phyloP scores from a whole-genome alignment of 1,284 basidiomycete genomes.

The Entoloma clypeatum region DNA sequence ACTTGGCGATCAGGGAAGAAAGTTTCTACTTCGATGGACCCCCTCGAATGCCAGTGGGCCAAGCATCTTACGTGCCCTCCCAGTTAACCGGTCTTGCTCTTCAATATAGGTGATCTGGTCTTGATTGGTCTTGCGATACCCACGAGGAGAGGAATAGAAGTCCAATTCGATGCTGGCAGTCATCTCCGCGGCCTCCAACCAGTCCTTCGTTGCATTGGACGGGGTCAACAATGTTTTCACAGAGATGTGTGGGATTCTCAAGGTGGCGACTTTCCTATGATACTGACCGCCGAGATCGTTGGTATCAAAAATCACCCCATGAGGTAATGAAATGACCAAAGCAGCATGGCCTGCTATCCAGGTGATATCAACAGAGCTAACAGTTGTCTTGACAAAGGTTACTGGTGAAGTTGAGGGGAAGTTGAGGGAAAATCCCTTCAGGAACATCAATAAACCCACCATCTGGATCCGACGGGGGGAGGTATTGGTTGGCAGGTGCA shows the following conservation, averaged over 20 bases:
- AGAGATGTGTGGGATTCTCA: constrained; percentile 48
- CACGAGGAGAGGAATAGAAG: constrained; percentile 61
- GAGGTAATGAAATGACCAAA: constrained; percentile 52
- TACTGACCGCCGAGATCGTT: constrained; percentile 71
- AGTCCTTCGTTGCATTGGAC: constrained; percentile 40
- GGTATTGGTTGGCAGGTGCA: constrained; percentile 71
- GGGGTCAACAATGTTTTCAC: constrained; percentile 45
- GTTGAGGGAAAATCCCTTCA: constrained; percentile 19
- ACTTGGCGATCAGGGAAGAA: not conserved
- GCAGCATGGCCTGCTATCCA: constrained; percentile 53
- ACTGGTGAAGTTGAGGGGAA: constrained; percentile 37
- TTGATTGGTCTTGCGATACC: constrained; percentile 50
- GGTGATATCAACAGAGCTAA: constrained; percentile 52
- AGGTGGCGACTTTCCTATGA: constrained; percentile 56
- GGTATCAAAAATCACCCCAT: constrained; percentile 61
- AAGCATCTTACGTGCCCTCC: constrained; percentile 61
- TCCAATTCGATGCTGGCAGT: constrained; percentile 60
- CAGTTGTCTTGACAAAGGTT: constrained; percentile 66
- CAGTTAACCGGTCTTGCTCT: constrained; percentile 69
- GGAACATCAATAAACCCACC: constrained; percentile 39
- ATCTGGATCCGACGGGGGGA: constrained; percentile 67
- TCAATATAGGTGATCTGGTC: constrained; percentile 65
- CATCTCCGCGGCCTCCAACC: constrained; percentile 67
- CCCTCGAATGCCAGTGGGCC: constrained; percentile 23
- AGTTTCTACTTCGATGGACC: constrained; percentile 15